Evolutionary conservation across 768 basidiomycete genomes (phyloP).

Genomic region (Podaxis rugospora): DNA sequence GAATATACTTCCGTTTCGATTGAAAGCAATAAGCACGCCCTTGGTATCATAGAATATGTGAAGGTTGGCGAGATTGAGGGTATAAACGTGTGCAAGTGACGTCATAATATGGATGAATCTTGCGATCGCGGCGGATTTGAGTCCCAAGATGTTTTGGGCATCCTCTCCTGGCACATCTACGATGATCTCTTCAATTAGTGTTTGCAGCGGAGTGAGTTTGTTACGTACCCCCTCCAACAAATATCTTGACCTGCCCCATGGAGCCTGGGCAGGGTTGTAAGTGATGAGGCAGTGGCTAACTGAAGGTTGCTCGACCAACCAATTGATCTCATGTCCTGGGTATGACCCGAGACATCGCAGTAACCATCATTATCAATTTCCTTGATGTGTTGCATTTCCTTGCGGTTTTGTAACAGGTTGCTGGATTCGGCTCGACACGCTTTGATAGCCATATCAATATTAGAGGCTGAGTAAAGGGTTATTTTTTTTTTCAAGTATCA

Average conservation of each 20-base stretch:
- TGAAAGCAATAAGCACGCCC: slow-evolving; percentile 91
- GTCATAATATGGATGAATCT: slow-evolving; percentile 71
- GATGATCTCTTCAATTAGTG: not conserved
- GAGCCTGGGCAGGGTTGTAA: slow-evolving; percentile 35
- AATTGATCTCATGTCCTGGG: slow-evolving; percentile 54
- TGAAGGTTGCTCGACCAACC: slow-evolving; percentile 37
- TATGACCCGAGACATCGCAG: slow-evolving; percentile 69
- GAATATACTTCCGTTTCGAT: slow-evolving; percentile 83
- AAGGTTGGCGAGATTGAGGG: slow-evolving; percentile 65
- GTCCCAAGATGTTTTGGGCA: slow-evolving; percentile 40
- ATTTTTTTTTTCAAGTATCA: not conserved
- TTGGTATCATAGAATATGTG: slow-evolving; percentile 84
- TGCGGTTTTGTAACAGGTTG: slow-evolving; percentile 55
- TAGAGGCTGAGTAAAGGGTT: slow-evolving; percentile 38
- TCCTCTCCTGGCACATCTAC: slow-evolving; percentile 51
- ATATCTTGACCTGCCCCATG: slow-evolving; percentile 61
- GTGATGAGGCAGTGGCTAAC: not conserved
- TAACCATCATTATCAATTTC: slow-evolving; percentile 80
- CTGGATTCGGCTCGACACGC: slow-evolving; percentile 69
- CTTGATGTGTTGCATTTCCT: slow-evolving; percentile 67
- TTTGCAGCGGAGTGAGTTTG: not conserved
- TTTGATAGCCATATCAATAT: slow-evolving; percentile 67
- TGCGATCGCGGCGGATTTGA: slow-evolving; percentile 53
- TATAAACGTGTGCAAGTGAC: slow-evolving; percentile 67
- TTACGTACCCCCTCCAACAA: slow-evolving; percentile 52